These are phyloP conservation scores for Oryza meyeriana DNA, from an alignment of 176 grass and related monocot species.

Conservation along the genomic window DNA sequence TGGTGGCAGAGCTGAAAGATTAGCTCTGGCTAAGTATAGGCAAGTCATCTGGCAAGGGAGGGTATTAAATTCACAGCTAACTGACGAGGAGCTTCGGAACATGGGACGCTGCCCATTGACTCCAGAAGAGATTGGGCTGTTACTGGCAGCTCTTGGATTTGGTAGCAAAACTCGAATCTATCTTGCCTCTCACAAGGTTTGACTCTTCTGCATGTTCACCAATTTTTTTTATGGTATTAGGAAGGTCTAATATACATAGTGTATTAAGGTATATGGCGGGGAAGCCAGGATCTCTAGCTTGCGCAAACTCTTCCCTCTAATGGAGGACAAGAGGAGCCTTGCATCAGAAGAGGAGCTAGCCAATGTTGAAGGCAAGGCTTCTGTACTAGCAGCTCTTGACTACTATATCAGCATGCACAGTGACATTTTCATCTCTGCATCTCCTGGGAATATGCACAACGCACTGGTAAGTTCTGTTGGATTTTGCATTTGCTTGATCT, in stretches of 20 bases:
- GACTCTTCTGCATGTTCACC: not conserved
- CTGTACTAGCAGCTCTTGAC: conserved; percentile 85
- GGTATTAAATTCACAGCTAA: conserved; percentile 80
- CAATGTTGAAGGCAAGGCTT: conserved; percentile 78
- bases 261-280: conserved; percentile 74
- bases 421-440: conserved; percentile 85
- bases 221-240: not conserved
- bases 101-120: conserved; percentile 77
- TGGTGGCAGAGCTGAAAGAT: conserved; percentile 77
- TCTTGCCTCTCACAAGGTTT: conserved; percentile 96
- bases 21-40: conserved; percentile 92
- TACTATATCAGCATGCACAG: conserved; percentile 81
- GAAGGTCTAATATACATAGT: conserved; percentile 16
- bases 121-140: conserved; percentile 86
- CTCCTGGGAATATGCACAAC: conserved; percentile 96
- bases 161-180: conserved; percentile 68
- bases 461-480: conserved; percentile 55
- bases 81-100: conserved; percentile 66
- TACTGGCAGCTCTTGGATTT: conserved; percentile 77
- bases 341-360: conserved; percentile 61
- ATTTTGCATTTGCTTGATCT: not conserved
- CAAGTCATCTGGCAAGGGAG: conserved; percentile 94
- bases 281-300: conserved; percentile 76
- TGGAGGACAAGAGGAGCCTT: conserved; percentile 89
- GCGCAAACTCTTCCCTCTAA: conserved; percentile 68